phyloP scores from a whole-genome alignment of 805 yeast species.

The Kluyveromyces starmeri region DNA sequence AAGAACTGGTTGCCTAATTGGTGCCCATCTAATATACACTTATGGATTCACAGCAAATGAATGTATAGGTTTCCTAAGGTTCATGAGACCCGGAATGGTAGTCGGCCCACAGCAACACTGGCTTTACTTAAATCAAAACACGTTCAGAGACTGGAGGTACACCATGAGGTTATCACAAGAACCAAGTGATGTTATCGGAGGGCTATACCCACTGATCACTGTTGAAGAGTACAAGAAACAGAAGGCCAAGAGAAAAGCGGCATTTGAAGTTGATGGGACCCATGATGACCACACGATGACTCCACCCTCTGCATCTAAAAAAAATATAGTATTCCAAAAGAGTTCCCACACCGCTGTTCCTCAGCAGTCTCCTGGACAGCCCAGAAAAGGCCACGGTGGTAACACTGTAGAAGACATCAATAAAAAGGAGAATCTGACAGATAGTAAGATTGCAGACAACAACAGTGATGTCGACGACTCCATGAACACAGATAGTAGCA shows the following conservation, averaged over 20 bases:
- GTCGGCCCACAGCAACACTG: constrained; percentile 99
- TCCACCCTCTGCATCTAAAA: constrained; percentile 28
- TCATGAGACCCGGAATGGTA: constrained; percentile 98
- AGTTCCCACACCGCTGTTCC: constrained; percentile 47
- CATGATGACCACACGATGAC: constrained; percentile 19
- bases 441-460: constrained; percentile 10
- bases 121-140: constrained; percentile 92
- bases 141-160: constrained; percentile 91
- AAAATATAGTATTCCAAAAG: constrained; percentile 25
- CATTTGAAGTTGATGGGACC: constrained; percentile 11
- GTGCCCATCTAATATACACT: constrained; percentile 92
- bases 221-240: constrained; percentile 55
- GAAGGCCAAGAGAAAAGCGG: constrained; percentile 34
- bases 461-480: constrained; percentile 20
- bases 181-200: constrained; percentile 61
- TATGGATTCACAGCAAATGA: constrained; percentile 97
- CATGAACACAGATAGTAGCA: constrained; percentile 20
- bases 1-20: constrained; percentile 94
- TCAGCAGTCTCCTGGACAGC: constrained; percentile 92
- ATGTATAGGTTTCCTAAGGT: constrained; percentile 93
- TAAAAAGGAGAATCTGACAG: constrained; percentile 10
- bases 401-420: constrained; percentile 30
- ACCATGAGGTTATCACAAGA: constrained; percentile 73
- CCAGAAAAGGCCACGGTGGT: constrained; percentile 52
- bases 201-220: constrained; percentile 51